phyloP scores from a whole-genome alignment of 2,329 filamentous ascomycete species.

The Xylariomycetidae sp. region DNA sequence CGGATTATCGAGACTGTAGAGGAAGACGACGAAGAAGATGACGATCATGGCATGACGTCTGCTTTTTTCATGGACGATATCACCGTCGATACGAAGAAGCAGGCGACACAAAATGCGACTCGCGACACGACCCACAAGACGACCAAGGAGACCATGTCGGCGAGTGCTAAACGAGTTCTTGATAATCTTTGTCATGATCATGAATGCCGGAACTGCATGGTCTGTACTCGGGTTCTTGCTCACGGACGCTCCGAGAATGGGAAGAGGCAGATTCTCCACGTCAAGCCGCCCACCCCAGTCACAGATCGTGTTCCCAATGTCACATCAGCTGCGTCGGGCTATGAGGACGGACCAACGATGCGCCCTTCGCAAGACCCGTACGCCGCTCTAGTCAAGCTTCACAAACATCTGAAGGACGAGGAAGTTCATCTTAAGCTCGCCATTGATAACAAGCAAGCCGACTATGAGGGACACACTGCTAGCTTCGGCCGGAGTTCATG shows the following conservation, averaged over 20 bases:
- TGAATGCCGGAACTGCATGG: constrained; percentile 51
- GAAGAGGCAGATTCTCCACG: constrained; percentile 55
- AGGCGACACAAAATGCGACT: constrained; percentile 19
- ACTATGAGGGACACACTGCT: constrained; percentile 64
- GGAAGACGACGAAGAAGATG: constrained; percentile 13
- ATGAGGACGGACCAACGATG: constrained; percentile 53
- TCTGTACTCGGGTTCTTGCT: constrained; percentile 51
- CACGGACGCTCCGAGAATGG: constrained; percentile 28
- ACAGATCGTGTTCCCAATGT: constrained; percentile 53
- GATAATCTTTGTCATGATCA: constrained; percentile 48
- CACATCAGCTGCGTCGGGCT: constrained; percentile 13
- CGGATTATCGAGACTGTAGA: constrained; percentile 1
- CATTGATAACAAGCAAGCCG: constrained; percentile 55
- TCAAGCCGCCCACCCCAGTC: constrained; percentile 62
- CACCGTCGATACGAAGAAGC: constrained; percentile 42
- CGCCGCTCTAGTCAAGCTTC: constrained; percentile 72
- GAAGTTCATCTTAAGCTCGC: constrained; percentile 69
- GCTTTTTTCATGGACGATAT: constrained; percentile 56
- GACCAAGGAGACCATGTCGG: constrained; percentile 43
- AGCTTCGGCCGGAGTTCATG: constrained; percentile 61
- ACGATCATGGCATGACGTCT: constrained; percentile 45
- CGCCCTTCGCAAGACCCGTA: constrained; percentile 66
- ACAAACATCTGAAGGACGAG: constrained; percentile 79
- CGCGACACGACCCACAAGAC: constrained; percentile 19
- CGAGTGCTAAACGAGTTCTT: constrained; percentile 47